phyloP scores from a whole-genome alignment of 768 basidiomycete genomes.

The Dacryopinax spathularia region DNA sequence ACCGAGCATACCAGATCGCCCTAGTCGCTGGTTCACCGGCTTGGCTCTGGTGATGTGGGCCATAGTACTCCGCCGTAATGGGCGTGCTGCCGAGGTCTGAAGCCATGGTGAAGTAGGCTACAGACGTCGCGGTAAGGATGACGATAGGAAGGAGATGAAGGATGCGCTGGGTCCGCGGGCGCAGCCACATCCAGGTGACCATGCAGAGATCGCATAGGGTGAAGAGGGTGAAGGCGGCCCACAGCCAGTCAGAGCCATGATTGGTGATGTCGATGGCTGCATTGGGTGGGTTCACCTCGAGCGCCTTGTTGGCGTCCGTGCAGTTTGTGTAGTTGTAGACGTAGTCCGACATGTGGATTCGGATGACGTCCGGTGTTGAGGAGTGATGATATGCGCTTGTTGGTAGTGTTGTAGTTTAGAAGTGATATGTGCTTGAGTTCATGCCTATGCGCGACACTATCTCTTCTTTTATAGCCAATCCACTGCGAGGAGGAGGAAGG shows the following conservation, averaged over 20 bases:
- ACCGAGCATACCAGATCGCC: constrained; percentile 36
- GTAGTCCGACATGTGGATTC: too few relatives aligned
- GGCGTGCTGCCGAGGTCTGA: constrained; percentile 39
- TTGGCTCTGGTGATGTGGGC: constrained; percentile 9
- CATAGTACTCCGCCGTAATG: constrained; percentile 31
- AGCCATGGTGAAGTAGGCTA: constrained; percentile 43
- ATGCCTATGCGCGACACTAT: too few relatives aligned
- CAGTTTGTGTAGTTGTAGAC: too few relatives aligned
- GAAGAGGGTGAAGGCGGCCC: constrained; percentile 43
- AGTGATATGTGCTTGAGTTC: too few relatives aligned
- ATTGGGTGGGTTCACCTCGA: constrained; percentile 23
- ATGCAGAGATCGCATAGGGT: constrained; percentile 27
- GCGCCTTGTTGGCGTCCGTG: background rate
- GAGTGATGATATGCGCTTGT: too few relatives aligned
- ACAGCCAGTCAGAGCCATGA: constrained; percentile 38
- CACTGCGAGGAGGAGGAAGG: too few relatives aligned
- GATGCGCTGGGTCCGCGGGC: constrained; percentile 30
- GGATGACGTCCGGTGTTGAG: too few relatives aligned
- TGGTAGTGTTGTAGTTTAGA: too few relatives aligned
- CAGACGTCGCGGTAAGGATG: constrained; percentile 32
- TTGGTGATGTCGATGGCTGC: constrained; percentile 31
- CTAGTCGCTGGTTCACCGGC: constrained; percentile 21
- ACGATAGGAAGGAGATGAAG: constrained; percentile 39
- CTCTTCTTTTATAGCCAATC: too few relatives aligned
- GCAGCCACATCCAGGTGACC: constrained; percentile 24